phyloP scores from a whole-genome alignment of 352 stramenopile genomes.

The Blastocystis sp. region DNA sequence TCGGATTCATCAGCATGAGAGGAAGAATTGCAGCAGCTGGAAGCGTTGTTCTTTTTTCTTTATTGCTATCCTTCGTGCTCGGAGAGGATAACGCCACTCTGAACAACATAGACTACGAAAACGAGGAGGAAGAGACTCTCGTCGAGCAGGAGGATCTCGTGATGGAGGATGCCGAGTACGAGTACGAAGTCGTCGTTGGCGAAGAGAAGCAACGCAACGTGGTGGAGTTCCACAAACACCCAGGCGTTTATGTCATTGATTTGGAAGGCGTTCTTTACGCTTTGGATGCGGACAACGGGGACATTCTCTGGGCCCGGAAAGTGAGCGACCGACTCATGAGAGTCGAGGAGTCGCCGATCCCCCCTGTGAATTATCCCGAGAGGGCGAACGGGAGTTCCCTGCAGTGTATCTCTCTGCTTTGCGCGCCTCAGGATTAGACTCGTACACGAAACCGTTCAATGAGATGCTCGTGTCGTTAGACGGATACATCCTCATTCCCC shows the following conservation, averaged over 20 bases:
- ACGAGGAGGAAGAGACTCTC: not conserved
- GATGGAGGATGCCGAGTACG: constrained; percentile 46
- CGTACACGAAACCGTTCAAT: constrained; percentile 7
- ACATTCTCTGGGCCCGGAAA: constrained; percentile 35
- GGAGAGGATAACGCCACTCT: not conserved
- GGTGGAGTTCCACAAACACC: constrained; percentile 23
- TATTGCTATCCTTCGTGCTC: constrained; percentile 5
- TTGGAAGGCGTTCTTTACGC: constrained; percentile 48
- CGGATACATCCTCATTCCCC: constrained; percentile 56
- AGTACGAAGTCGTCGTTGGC: constrained; percentile 24
- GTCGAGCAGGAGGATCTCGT: constrained; percentile 7
- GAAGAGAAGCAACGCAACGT: constrained; percentile 17
- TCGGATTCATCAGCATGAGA: not conserved
- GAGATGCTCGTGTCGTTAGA: constrained; percentile 45
- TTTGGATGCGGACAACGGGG: constrained; percentile 31
- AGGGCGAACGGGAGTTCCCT: constrained; percentile 11
- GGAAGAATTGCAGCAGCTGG: not conserved
- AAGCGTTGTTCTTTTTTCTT: constrained; percentile 3
- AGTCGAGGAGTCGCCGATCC: not conserved
- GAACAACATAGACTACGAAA: constrained; percentile 27
- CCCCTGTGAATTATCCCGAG: not conserved
- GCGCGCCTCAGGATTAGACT: not conserved
- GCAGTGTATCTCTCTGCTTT: constrained; percentile 3
- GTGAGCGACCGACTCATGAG: constrained; percentile 46
- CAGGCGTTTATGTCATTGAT: constrained; percentile 50